Evolutionary conservation across 2,329 filamentous ascomycete genomes (phyloP).

Genomic region (Exophiala dermatitidis): DNA sequence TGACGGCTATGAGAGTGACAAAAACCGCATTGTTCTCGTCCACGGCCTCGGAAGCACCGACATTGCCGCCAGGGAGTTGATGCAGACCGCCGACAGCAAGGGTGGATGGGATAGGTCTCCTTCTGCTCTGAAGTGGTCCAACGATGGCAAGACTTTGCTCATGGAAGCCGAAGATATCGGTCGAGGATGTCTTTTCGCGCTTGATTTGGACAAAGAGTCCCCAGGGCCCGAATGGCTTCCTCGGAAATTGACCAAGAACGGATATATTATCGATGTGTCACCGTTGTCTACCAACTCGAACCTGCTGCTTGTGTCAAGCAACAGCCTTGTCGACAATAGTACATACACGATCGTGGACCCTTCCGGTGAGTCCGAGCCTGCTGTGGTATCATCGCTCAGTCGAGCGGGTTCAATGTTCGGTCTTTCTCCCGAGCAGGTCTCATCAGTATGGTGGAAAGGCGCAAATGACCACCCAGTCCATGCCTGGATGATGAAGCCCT

Average conservation of each 20-base stretch:
- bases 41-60: constrained; percentile 37
- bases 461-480: constrained; percentile 39
- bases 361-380: constrained; percentile 27
- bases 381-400: constrained; percentile 35
- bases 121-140: constrained; percentile 35
- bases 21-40: constrained; percentile 40
- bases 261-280: constrained; percentile 37
- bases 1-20: constrained; percentile 44
- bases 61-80: constrained; percentile 25
- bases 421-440: constrained; percentile 37
- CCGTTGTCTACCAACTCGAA: constrained; percentile 32
- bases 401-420: constrained; percentile 36
- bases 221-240: constrained; percentile 11
- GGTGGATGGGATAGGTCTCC: constrained; percentile 41
- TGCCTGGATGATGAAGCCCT: constrained; percentile 44
- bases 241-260: constrained; percentile 35
- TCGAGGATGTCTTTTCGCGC: constrained; percentile 38
- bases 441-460: constrained; percentile 42
- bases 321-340: constrained; percentile 40
- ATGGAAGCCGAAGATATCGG: constrained; percentile 39
- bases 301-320: constrained; percentile 39
- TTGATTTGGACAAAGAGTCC: constrained; percentile 13
- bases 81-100: constrained; percentile 33
- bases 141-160: constrained; percentile 37
- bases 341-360: constrained; percentile 38